Evolutionary conservation across 805 yeast genomes (phyloP).

Genomic region (Dipodascopsis tothii): DNA sequence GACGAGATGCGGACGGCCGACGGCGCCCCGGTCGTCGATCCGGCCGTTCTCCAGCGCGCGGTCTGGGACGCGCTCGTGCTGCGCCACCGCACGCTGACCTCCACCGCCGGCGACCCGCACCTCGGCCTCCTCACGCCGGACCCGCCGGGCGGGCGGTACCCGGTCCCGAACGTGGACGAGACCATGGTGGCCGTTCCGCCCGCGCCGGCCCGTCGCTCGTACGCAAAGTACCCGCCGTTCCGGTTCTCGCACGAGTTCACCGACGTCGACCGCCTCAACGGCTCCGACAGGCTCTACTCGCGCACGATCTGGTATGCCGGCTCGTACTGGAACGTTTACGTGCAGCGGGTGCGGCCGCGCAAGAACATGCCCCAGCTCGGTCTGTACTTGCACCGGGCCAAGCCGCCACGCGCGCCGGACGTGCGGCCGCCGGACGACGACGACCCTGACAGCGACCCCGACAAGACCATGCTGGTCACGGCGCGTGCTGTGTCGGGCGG

Average conservation of each 20-base stretch:
- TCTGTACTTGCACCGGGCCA: conserved; percentile 49
- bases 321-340: conserved; percentile 50
- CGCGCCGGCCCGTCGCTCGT: too few relatives aligned
- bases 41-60: conserved; percentile 39
- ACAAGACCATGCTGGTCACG: background rate
- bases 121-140: background rate
- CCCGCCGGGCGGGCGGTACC: background rate
- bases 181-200: conserved; percentile 2
- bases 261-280: conserved; percentile 39
- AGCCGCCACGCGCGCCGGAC: conserved; percentile 8
- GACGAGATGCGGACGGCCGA: conserved; percentile 36
- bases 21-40: conserved; percentile 37
- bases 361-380: conserved; percentile 43
- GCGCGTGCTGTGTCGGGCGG: background rate
- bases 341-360: conserved; percentile 42
- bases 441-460: background rate
- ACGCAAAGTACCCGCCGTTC: conserved; percentile 45
- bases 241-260: conserved; percentile 48
- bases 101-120: conserved; percentile 2
- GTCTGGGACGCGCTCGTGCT: conserved; percentile 44
- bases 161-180: background rate
- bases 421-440: conserved; percentile 3
- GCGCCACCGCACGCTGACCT: conserved; percentile 35
- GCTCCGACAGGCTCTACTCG: conserved; percentile 45
- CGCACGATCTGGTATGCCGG: conserved; percentile 56